phyloP scores from a whole-genome alignment of 768 basidiomycete species.

The Auriscalpium orientale region DNA sequence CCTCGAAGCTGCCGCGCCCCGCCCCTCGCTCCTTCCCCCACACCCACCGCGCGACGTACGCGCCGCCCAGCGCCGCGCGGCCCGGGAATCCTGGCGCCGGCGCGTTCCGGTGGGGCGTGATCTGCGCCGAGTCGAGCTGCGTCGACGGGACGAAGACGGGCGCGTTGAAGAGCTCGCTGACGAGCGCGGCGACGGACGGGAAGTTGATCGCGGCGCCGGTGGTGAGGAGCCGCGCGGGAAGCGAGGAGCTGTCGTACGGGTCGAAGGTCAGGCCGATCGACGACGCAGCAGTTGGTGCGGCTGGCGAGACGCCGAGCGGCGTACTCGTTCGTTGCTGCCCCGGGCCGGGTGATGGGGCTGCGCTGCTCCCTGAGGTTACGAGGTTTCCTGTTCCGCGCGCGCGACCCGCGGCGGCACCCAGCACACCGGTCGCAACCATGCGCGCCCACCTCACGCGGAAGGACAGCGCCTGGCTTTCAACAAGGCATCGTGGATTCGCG shows the following conservation, averaged over 20 bases:
- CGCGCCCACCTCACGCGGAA: conserved; percentile 80
- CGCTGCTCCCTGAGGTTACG: conserved; percentile 18
- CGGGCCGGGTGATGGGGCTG: conserved; percentile 9
- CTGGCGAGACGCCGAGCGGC: conserved; percentile 2
- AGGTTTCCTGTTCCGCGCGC: conserved; percentile 19
- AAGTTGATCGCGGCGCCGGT: conserved; percentile 82
- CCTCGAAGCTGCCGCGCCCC: conserved; percentile 62
- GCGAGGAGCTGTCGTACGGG: conserved; percentile 61
- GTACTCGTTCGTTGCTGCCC: conserved; percentile 11
- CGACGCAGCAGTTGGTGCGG: conserved; percentile 7
- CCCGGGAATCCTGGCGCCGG: conserved; percentile 64
- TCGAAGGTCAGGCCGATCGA: conserved; percentile 50
- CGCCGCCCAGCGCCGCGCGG: conserved; percentile 63
- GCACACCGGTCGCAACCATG: conserved; percentile 60
- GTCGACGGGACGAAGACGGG: conserved; percentile 68
- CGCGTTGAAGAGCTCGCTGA: conserved; percentile 78
- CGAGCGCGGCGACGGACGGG: conserved; percentile 70
- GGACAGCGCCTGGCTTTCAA: conserved; percentile 74
- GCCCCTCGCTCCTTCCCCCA: conserved; percentile 61
- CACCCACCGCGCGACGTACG: conserved; percentile 80
- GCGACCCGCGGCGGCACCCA: conserved; percentile 36
- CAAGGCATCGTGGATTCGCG: conserved; percentile 79
- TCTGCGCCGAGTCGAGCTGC: conserved; percentile 72
- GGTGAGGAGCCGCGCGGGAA: conserved; percentile 61
- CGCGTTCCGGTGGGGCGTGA: conserved; percentile 64